These are phyloP conservation scores for Marasmius sp. DNA, from an alignment of 1,284 basidiomycete species.

Conservation along the genomic window DNA sequence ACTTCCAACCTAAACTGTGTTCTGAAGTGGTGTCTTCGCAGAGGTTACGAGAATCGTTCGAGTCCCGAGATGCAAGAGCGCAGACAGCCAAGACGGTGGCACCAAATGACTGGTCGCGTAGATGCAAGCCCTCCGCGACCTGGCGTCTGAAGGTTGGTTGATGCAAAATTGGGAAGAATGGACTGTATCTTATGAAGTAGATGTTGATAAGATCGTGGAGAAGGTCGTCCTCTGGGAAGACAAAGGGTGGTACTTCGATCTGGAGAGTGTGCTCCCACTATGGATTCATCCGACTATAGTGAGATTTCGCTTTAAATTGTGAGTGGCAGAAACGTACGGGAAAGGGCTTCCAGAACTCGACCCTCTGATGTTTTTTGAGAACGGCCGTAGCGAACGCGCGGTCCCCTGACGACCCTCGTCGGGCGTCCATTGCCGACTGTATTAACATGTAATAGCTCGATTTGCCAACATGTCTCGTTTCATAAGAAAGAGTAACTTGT, in stretches of 20 bases:
- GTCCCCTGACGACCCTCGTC: not conserved
- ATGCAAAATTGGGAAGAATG: conserved; percentile 44
- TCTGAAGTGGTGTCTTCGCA: conserved; percentile 25
- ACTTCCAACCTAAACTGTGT: conserved; percentile 48
- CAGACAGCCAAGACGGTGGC: conserved; percentile 47
- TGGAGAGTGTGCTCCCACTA: conserved; percentile 5
- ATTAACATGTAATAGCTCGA: conserved; percentile 7
- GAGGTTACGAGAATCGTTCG: conserved; percentile 45
- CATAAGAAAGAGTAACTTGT: not conserved
- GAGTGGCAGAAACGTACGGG: conserved; percentile 1
- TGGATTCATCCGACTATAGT: not conserved
- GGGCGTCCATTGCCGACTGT: conserved; percentile 5
- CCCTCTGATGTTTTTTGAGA: not conserved
- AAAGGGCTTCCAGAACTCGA: conserved; percentile 6
- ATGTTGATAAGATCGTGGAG: conserved; percentile 40
- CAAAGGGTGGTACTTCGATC: conserved; percentile 10
- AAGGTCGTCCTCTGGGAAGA: conserved; percentile 37
- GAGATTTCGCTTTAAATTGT: not conserved
- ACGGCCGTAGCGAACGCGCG: not conserved
- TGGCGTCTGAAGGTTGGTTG: conserved; percentile 41
- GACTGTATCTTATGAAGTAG: conserved; percentile 42
- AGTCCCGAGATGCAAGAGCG: conserved; percentile 44
- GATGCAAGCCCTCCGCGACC: conserved; percentile 36
- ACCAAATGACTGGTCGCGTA: conserved; percentile 40
- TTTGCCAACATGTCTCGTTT: conserved; percentile 1